Conservation (phyloP, 2,329 filamentous ascomycete genomes). For the Knoxdaviesia capensis region DNA sequence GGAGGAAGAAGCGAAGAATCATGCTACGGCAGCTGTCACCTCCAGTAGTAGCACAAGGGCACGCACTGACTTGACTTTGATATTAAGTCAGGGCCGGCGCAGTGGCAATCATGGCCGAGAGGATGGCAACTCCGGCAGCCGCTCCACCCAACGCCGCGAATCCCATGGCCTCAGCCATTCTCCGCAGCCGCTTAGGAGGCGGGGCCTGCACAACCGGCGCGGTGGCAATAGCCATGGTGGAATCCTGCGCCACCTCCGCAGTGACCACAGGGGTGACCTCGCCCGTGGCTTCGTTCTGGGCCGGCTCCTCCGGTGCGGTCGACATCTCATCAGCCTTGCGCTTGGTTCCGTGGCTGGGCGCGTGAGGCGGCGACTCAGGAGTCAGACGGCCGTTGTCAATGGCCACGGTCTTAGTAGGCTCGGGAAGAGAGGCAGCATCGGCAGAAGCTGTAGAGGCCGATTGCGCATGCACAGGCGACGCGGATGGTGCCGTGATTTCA, state of each 20-base stretch:
- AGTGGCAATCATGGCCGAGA: conserved; percentile 17
- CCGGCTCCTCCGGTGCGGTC: neutral
- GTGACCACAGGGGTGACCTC: neutral
- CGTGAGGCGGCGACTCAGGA: neutral
- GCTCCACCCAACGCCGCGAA: conserved; percentile 17
- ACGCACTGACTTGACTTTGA: no score
- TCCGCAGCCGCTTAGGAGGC: conserved; percentile 11
- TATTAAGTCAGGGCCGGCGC: conserved; percentile 13
- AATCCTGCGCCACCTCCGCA: neutral
- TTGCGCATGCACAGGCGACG: no score
- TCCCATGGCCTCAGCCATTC: conserved; percentile 13
- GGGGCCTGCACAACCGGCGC: neutral
- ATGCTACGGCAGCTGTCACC: no score
- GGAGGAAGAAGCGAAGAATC: no score
- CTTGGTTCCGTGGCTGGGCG: neutral
- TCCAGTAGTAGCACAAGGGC: no score
- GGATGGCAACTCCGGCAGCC: conserved; percentile 14
- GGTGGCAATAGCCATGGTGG: neutral
- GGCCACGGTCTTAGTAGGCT: no score
- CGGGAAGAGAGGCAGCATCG: neutral
- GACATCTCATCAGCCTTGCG: conserved; percentile 5
- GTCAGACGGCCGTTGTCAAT: conserved; percentile 2
- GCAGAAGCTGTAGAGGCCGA: neutral
- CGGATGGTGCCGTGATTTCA: no score
- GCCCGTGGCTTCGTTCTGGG: neutral